Base-by-base conservation (phyloP, 345 rosid species). In the Lagerstroemia speciosa region DNA sequence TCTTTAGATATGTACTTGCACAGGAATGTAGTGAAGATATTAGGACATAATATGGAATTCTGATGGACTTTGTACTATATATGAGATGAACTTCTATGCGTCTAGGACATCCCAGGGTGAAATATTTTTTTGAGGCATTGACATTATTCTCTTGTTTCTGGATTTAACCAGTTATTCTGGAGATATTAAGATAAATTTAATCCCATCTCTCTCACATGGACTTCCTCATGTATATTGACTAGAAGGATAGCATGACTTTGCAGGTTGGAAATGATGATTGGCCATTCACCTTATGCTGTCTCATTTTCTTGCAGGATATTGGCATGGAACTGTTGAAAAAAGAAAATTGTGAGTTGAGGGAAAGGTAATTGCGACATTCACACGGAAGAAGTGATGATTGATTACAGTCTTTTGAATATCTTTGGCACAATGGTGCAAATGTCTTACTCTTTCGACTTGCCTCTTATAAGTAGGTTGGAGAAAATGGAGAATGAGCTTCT, bases 311-410 rank as follows among this genome's bases (percentile, higher is more conserved):
- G 72, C 20, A 74, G 79, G 46, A 72, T 36, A 63, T 37, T 64
- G 74, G 69, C 24, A 65, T 85, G 50, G 77, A 69, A 41, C 66
- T 65, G 72, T 71, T 93, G 72, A 85, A 80, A 46, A 84, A 78
- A 77, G 96, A 93, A 77, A 93, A 83, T 65, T 70, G 40, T 32
- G 79, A 69, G 67, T 79, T 90, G n/a, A 85, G 52, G 79, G 81
- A 83, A 27, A 83, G 96, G 92, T 93, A 10, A 53, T 58, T 80
- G 57, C 43, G 52, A 12, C 40, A 15, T 65, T 63, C 26, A 24
- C 12, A 33, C 67, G 46, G 33, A 69, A 62, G 53, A 6, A 11
- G 20, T 27, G 17, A 26, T 10, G 14, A 58, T 14, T 58, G 29
- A 8, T 48, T 48, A 48, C 5, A 48, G 19, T 48, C 19, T 55